phyloP scores from a whole-genome alignment of 176 grass and related monocot species.

The Eleusine indica region DNA sequence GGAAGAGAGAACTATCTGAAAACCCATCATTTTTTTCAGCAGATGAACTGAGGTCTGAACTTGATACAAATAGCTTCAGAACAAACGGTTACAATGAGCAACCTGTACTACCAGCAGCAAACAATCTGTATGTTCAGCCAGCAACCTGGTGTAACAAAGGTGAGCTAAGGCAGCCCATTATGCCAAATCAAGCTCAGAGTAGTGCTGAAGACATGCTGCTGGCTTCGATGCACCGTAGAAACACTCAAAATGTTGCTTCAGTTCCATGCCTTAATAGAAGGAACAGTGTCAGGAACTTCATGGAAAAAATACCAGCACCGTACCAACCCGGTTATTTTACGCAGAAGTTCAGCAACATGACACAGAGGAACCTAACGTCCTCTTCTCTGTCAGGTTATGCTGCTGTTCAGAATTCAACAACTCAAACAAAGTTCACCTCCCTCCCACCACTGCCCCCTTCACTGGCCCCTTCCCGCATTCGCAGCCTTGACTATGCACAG shows the following conservation, averaged over 20 bases:
- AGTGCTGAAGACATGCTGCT: conserved; percentile 12
- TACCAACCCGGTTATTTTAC: conserved; percentile 45
- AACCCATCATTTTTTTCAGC: conserved; percentile 27
- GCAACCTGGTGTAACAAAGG: conserved; percentile 29
- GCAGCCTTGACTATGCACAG: conserved; percentile 31
- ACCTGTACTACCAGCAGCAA: conserved; percentile 42
- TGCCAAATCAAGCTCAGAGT: conserved; percentile 42
- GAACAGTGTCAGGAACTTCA: conserved; percentile 31
- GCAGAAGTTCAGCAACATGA: conserved; percentile 31
- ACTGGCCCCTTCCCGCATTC: conserved; percentile 46
- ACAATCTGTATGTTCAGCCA: conserved; percentile 36
- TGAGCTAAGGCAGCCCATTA: conserved; percentile 7
- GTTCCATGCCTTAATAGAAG: conserved; percentile 45
- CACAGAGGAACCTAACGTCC: conserved; percentile 27
- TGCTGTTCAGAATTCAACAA: conserved; percentile 26
- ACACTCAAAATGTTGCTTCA: conserved; percentile 39
- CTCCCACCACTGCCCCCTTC: conserved; percentile 57
- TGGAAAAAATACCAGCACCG: conserved; percentile 35
- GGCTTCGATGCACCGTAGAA: conserved; percentile 9
- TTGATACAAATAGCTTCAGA: conserved; percentile 31
- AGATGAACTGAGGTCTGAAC: conserved; percentile 28
- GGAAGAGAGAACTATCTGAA: conserved; percentile 29
- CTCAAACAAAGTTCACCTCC: conserved; percentile 54
- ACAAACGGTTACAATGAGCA: conserved; percentile 36
- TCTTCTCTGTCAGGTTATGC: conserved; percentile 31